These are phyloP conservation scores for Primulina eburnea DNA, from an alignment of 257 asterid genomes.

Conservation along the genomic window DNA sequence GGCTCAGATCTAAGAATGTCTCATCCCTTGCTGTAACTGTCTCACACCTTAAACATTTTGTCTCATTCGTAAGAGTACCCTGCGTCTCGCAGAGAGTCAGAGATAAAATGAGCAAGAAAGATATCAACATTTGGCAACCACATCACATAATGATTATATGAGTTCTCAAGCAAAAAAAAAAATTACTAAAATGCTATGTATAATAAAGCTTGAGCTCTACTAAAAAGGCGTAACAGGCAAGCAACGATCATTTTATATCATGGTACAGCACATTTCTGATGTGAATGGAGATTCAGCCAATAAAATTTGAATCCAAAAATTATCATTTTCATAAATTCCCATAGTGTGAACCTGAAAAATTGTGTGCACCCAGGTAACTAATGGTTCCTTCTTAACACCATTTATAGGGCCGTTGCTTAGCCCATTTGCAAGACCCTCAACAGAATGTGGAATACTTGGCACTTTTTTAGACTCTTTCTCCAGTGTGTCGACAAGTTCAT, in stretches of 20 bases:
- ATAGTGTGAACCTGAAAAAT: constrained; percentile 65
- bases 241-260: not conserved
- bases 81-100: constrained; percentile 32
- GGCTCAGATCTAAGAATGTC: constrained; percentile 83
- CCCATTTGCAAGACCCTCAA: constrained; percentile 45
- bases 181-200: not conserved
- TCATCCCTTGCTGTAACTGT: constrained; percentile 96
- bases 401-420: constrained; percentile 44
- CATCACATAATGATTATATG: not conserved
- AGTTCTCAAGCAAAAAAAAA: not conserved
- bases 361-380: constrained; percentile 87
- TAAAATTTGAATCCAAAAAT: not conserved
- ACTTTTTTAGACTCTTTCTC: constrained; percentile 71
- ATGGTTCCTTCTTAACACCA: constrained; percentile 57
- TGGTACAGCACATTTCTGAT: constrained; percentile 8
- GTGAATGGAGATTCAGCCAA: not conserved
- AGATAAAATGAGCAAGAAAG: constrained; percentile 15
- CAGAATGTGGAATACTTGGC: constrained; percentile 35
- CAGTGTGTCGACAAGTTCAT: constrained; percentile 80
- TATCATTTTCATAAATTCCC: not conserved
- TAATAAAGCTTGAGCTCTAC: not conserved
- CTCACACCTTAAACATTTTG: constrained; percentile 82
- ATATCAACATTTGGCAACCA: not conserved
- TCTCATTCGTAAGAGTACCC: constrained; percentile 92
- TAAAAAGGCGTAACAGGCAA: not conserved